Percentiles rank a stretch among this genome's conserved stretches.
phyloP scores from a whole-genome alignment of 2,329 filamentous ascomycete genomes.

The Fusarium tanahbumbuense region DNA sequence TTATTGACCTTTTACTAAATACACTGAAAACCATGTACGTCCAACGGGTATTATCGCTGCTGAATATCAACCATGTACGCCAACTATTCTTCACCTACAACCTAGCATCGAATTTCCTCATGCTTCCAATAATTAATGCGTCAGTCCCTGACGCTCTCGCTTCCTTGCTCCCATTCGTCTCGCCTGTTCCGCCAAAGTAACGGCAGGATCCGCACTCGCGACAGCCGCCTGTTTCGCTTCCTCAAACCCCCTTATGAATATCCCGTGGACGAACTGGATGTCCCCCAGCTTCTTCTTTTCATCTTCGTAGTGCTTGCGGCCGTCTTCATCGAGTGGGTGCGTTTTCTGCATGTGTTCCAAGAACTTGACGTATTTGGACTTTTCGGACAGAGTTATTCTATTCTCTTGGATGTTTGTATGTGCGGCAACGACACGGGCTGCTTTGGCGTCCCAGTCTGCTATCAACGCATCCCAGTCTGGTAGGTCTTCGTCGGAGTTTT shows the following conservation, averaged over 20 bases:
- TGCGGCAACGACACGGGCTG: neutral
- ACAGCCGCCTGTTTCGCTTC: neutral
- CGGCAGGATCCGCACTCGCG: neutral
- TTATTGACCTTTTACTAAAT: neutral
- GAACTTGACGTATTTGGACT: neutral
- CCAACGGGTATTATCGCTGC: neutral
- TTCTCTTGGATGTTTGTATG: neutral
- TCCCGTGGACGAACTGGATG: neutral
- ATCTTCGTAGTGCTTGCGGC: neutral
- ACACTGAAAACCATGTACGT: neutral
- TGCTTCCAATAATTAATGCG: neutral
- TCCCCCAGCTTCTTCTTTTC: neutral
- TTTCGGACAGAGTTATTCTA: neutral
- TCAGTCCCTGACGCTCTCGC: neutral
- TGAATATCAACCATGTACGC: neutral
- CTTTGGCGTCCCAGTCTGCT: neutral
- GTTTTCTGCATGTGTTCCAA: neutral
- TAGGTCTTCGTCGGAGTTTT: neutral
- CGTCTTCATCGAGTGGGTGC: neutral
- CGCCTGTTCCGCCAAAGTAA: neutral
- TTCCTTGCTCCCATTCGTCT: neutral
- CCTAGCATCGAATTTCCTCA: neutral
- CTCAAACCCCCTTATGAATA: neutral
- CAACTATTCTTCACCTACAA: fast-evolving
- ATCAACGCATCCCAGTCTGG: too few relatives aligned